These are phyloP conservation scores for Annulohypoxylon bovei DNA, from an alignment of 495 filamentous ascomycete genomes.

Conservation along the genomic window DNA sequence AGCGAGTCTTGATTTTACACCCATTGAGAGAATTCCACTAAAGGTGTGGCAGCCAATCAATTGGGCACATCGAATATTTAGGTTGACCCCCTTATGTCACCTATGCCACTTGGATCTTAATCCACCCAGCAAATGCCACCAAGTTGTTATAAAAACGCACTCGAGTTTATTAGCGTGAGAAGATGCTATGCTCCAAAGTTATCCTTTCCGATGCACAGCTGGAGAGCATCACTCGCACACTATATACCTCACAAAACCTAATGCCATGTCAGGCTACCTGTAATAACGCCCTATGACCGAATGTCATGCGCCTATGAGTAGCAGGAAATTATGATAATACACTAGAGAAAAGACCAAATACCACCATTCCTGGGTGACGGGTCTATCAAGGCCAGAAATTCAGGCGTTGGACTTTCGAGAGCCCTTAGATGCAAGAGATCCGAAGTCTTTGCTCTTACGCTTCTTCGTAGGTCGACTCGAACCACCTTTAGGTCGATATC, in stretches of 20 bases:
- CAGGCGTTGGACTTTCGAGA: slow-evolving; percentile 38
- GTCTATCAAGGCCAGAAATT: neutral
- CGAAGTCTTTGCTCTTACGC: slow-evolving; percentile 55
- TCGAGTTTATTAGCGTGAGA: neutral
- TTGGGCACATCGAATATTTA: neutral
- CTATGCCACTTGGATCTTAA: slow-evolving; percentile 9
- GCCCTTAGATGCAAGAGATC: slow-evolving; percentile 29
- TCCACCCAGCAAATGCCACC: no score
- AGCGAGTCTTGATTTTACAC: slow-evolving; percentile 5
- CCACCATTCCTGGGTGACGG: neutral
- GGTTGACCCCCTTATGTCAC: slow-evolving; percentile 24
- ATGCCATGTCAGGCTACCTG: slow-evolving; percentile 16
- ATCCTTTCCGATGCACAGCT: neutral
- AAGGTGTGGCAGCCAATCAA: slow-evolving; percentile 36
- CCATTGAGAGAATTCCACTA: slow-evolving; percentile 29
- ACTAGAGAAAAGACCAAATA: neutral
- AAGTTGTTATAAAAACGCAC: neutral
- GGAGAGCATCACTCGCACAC: neutral
- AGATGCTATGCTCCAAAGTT: neutral
- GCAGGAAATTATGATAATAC: slow-evolving; percentile 6
- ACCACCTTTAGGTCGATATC: slow-evolving; percentile 74
- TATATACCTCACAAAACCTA: slow-evolving; percentile 19
- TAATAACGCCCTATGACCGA: neutral
- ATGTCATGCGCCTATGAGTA: neutral
- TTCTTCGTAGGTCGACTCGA: slow-evolving; percentile 71